phyloP scores from a whole-genome alignment of 129 eudicot genomes.

The Artemisia annua region DNA sequence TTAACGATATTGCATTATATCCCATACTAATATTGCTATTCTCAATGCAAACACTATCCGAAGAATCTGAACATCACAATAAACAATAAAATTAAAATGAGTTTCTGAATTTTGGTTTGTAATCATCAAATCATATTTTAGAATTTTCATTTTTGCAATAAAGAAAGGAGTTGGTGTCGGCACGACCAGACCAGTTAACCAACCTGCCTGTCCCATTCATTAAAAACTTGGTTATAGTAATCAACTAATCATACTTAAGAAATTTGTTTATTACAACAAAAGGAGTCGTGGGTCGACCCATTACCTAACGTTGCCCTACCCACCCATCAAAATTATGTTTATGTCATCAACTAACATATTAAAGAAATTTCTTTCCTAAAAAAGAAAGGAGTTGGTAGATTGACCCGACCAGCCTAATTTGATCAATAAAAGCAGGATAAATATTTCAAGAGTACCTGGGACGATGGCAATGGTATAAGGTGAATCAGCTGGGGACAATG shows the following conservation, averaged over 20 bases:
- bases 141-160: not conserved
- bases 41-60: conserved; percentile 75
- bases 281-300: no score
- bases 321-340: no score
- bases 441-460: conserved; percentile 54
- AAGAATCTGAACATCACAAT: conserved; percentile 62
- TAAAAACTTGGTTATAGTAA: not conserved
- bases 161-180: not conserved
- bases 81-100: no score
- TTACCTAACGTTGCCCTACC: no score
- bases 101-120: no score
- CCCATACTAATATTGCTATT: conserved; percentile 83
- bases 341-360: no score
- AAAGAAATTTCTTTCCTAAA: not conserved
- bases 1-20: conserved; percentile 69
- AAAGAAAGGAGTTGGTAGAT: not conserved
- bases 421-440: not conserved
- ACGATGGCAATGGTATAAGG: conserved; percentile 81
- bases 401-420: not conserved
- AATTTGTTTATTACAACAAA: no score
- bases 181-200: not conserved
- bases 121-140: no score
- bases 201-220: not conserved
- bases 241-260: no score
- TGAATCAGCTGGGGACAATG: conserved; percentile 62